Conservation (phyloP, 2,329 filamentous ascomycete species). For the Aspergillus felis region DNA sequence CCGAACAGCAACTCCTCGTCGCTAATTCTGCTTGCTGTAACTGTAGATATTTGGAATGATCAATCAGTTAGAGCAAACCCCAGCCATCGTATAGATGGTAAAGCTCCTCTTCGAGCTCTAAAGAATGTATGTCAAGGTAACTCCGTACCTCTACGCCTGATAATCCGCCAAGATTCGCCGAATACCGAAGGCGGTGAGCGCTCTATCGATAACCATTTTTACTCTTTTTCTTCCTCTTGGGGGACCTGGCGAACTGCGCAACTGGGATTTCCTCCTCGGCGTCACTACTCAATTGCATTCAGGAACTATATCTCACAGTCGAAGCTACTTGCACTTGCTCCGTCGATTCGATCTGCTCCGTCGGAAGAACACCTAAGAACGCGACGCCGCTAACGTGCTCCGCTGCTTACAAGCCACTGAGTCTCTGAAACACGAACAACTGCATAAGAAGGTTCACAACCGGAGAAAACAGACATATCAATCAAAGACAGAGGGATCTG, state of each 20-base stretch:
- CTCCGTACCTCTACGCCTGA: neutral
- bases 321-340: neutral
- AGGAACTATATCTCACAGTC: neutral
- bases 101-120: neutral
- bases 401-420: neutral
- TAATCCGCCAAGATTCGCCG: neutral
- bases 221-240: constrained; percentile 6
- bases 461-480: neutral
- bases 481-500: neutral
- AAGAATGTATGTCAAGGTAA: neutral
- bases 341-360: neutral
- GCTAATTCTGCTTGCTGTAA: neutral
- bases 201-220: constrained; percentile 20
- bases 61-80: too few species aligned
- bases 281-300: neutral
- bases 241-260: neutral
- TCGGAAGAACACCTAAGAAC: neutral
- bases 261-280: neutral
- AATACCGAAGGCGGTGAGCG: constrained; percentile 13
- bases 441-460: neutral
- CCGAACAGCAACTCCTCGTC: neutral
- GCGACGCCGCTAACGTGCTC: neutral
- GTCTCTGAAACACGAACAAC: neutral
- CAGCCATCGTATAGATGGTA: neutral
- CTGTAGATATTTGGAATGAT: neutral